Conservation (phyloP, 805 yeast genomes). For the Myxozyma vanderwaltii region DNA sequence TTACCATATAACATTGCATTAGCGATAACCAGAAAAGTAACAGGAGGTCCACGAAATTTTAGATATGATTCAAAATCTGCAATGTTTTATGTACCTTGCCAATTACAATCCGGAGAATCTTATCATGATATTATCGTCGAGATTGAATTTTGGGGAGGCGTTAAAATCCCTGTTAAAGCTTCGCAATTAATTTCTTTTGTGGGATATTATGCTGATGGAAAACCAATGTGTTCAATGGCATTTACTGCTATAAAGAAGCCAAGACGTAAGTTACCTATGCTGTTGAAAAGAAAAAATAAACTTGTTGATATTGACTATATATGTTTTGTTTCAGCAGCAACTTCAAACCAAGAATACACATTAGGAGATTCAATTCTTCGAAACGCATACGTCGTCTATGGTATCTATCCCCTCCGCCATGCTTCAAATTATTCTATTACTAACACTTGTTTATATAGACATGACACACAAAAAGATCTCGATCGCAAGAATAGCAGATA, state of each 20-base stretch:
- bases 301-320: too few relatives aligned
- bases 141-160: slow-evolving; percentile 13
- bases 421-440: neutral
- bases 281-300: too few relatives aligned
- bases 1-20: slow-evolving; percentile 19
- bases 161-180: slow-evolving; percentile 18
- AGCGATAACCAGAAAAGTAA: slow-evolving; percentile 2
- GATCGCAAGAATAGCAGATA: slow-evolving; percentile 3
- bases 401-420: neutral
- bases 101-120: neutral
- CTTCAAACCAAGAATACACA: slow-evolving; percentile 1
- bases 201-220: slow-evolving; percentile 13
- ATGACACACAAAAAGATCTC: slow-evolving; percentile 5
- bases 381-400: slow-evolving; percentile 26
- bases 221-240: slow-evolving; percentile 24
- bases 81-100: slow-evolving; percentile 15
- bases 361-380: slow-evolving; percentile 25
- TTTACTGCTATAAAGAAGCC: slow-evolving; percentile 7
- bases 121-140: slow-evolving; percentile 6
- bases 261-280: neutral
- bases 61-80: neutral
- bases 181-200: slow-evolving; percentile 11
- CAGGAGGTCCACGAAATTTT: slow-evolving; percentile 8
- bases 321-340: neutral
- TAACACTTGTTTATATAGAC: neutral